These are phyloP conservation scores for Fusarium veterinarium DNA, from an alignment of 2,329 filamentous ascomycete species.

Conservation along the genomic window DNA sequence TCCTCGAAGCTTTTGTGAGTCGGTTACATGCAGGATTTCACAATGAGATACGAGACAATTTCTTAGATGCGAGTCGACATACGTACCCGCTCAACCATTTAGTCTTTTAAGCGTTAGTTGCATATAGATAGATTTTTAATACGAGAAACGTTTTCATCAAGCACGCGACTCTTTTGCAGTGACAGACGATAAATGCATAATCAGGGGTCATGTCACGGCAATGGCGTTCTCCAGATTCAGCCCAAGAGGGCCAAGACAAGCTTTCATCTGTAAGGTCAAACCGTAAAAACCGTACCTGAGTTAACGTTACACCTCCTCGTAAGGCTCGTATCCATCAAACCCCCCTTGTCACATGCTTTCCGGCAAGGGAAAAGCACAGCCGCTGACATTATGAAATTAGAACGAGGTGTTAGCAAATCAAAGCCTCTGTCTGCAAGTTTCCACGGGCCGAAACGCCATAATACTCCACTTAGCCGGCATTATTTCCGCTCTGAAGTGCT, in stretches of 20 bases:
- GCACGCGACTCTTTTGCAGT: neutral
- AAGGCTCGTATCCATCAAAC: neutral
- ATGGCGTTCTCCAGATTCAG: neutral
- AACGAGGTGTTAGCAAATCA: neutral
- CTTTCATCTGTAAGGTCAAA: neutral
- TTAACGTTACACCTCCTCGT: neutral
- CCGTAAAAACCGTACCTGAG: neutral
- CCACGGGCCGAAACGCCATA: neutral
- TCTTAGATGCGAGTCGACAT: constrained; percentile 12
- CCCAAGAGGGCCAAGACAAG: neutral
- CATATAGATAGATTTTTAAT: neutral
- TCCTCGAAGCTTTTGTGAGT: constrained; percentile 4
- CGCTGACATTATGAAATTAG: neutral
- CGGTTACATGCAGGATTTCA: constrained; percentile 17
- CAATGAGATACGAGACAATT: constrained; percentile 3
- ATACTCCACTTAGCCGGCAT: neutral
- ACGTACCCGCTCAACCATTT: constrained; percentile 7
- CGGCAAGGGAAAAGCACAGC: neutral
- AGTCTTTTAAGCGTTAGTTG: neutral
- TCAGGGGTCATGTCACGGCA: neutral
- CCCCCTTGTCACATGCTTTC: neutral
- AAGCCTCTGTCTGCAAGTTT: neutral
- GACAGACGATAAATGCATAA: neutral
- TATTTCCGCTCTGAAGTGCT: neutral
- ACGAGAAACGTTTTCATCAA: neutral